phyloP scores from a whole-genome alignment of 2,329 filamentous ascomycete species.

The Aphanocladium album region DNA sequence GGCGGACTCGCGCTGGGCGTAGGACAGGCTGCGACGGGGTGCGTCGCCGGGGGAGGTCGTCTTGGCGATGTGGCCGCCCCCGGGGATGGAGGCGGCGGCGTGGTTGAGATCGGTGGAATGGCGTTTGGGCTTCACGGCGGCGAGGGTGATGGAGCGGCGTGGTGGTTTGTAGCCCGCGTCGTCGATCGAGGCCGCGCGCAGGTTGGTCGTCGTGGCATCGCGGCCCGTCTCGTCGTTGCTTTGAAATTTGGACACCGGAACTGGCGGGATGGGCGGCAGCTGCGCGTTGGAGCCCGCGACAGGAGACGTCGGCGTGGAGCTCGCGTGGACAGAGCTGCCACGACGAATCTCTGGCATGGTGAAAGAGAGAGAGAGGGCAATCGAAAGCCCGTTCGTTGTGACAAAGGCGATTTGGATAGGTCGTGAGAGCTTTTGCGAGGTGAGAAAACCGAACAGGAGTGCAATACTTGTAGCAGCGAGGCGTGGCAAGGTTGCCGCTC shows the following conservation, averaged over 20 bases:
- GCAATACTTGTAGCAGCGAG: neutral
- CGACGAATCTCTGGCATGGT: constrained; percentile 12
- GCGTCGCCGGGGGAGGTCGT: constrained; percentile 10
- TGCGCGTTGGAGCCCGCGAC: neutral
- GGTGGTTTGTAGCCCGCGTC: neutral
- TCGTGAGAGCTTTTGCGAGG: neutral
- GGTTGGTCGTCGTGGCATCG: neutral
- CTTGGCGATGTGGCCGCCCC: neutral
- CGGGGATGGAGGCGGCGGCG: neutral
- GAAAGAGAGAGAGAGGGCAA: neutral
- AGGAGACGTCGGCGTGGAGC: constrained; percentile 7
- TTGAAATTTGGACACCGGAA: neutral
- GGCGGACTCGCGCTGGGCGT: constrained; percentile 28
- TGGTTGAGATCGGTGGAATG: constrained; percentile 6
- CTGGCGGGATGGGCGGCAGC: neutral
- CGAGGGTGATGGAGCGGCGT: constrained; percentile 9
- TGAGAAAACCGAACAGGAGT: no score
- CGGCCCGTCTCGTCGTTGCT: neutral
- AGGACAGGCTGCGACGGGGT: constrained; percentile 30
- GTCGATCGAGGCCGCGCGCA: neutral
- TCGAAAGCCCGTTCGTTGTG: neutral
- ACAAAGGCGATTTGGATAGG: neutral
- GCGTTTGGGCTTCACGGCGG: neutral
- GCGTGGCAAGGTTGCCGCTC: neutral
- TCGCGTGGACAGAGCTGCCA: constrained; percentile 10